Evolutionary conservation across 345 rosid genomes (phyloP).

Genomic region (Iberis pinnata): DNA sequence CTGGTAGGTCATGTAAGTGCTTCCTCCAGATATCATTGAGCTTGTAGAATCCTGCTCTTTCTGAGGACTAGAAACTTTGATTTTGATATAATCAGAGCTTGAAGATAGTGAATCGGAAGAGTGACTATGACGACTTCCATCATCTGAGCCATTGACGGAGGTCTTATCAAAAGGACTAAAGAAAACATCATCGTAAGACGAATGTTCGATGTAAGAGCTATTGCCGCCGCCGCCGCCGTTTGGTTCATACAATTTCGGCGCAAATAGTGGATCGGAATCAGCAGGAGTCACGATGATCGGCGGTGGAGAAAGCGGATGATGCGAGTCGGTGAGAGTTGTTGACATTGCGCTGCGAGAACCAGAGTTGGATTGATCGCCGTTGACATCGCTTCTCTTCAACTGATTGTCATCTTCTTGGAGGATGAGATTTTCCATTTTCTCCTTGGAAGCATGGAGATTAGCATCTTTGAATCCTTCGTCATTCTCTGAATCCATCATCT

Average conservation of each 20-base stretch:
- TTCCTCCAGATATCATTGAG: conserved; percentile 77
- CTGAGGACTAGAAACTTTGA: conserved; percentile 81
- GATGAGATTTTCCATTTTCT: too few relatives aligned
- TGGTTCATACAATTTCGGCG: too few relatives aligned
- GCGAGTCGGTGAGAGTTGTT: conserved; percentile 43
- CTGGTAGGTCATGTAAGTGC: conserved; percentile 56
- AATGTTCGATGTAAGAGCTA: conserved; percentile 76
- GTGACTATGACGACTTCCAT: conserved; percentile 34
- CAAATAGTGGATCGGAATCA: conserved; percentile 68
- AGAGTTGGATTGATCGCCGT: conserved; percentile 34
- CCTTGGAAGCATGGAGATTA: too few relatives aligned
- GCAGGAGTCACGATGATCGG: conserved; percentile 41
- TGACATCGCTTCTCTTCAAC: conserved; percentile 13
- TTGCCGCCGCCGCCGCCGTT: conserved; percentile 32
- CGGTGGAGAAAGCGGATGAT: too few relatives aligned
- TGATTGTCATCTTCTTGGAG: too few relatives aligned
- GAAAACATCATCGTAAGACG: conserved; percentile 76
- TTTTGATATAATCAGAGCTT: conserved; percentile 49
- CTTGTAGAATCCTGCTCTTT: conserved; percentile 73
- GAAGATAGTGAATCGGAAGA: conserved; percentile 35
- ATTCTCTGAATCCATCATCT: too few relatives aligned
- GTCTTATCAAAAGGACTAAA: conserved; percentile 72
- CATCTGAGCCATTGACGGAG: conserved; percentile 47
- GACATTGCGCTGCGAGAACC: conserved; percentile 60
- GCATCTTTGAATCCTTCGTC: too few relatives aligned